Conservation (phyloP, 805 yeast species). For the Saccharomycopsis sp. region DNA sequence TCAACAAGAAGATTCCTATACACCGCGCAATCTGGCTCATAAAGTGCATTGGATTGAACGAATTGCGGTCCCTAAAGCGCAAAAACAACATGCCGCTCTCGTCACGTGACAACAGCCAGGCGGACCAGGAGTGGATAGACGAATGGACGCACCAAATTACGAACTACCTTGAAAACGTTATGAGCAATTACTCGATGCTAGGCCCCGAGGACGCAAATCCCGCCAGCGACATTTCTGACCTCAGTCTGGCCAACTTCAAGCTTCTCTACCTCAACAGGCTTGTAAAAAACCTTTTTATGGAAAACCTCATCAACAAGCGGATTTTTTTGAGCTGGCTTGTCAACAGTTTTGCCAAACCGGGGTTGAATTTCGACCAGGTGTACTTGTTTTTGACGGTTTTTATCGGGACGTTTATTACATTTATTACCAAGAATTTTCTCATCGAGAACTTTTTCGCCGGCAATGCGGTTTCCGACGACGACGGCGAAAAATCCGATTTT, state of each 20-base stretch:
- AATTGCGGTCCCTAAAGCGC: constrained; percentile 51
- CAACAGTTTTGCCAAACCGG: constrained; percentile 25
- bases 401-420: neutral
- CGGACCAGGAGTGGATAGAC: constrained; percentile 56
- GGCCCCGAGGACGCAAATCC: constrained; percentile 22
- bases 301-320: constrained; percentile 56
- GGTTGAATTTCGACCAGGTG: neutral
- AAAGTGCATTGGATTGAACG: constrained; percentile 79
- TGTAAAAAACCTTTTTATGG: constrained; percentile 58
- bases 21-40: constrained; percentile 88
- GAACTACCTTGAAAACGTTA: constrained; percentile 35
- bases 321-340: constrained; percentile 60
- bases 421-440: neutral
- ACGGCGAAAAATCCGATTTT: neutral
- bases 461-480: neutral
- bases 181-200: neutral
- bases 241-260: constrained; percentile 37
- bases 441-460: neutral
- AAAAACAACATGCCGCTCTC: constrained; percentile 26
- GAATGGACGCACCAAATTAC: constrained; percentile 89
- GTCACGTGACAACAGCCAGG: constrained; percentile 15
- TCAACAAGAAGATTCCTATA: constrained; percentile 60
- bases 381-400: neutral
- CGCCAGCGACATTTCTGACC: constrained; percentile 20
- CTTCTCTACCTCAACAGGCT: constrained; percentile 57